Base-by-base conservation (phyloP, 495 filamentous ascomycete species). In the Trypethelium eluteriae region DNA sequence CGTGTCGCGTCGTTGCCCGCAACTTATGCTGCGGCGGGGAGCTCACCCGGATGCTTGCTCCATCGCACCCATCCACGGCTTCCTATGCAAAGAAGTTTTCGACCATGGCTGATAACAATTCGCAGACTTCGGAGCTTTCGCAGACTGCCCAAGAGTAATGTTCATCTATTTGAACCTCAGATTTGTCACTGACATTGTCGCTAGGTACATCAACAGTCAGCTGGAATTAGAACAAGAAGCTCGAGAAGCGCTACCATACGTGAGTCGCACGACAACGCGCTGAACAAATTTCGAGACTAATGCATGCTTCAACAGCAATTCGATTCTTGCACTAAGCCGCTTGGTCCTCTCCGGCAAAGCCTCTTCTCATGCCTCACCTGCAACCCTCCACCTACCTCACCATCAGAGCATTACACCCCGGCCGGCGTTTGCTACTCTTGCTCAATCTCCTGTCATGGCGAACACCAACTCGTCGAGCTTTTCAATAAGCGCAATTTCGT, bases 371-470 rank as follows among this genome's bases (percentile, higher is more conserved):
- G 94, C 69, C 78, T 96, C 46, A 96, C 94, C 57, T 98, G 94
- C 81, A 93, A 92, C 69, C 92, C 94, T 39, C 86, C 90, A 25
- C 86, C 90, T 11, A 64, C 78, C 3, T 80, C 85, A 49, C 71
- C 82, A 3, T 79, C 83, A 63, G 84, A 86, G 6, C 70, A 83
- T n/a, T 91, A 88, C 76, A 85, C 79, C 14, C 81, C 89, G 3
- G 94, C 93, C 7, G 94, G 86, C 32, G 86, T 98, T 66, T 98
- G 94, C 79, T 98, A 98, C 72, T 89, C 91, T 34, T 99, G 94
- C 80, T 96, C 91, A 18, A 94, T 99, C 44, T 86, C 91, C 70
- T 99, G 94, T 75, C 94, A 99, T 70, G 92, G 94, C 64, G 92
- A 97, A 73, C 95, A 98, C 72, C 89, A 84, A 3, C 82, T 99